Evolutionary conservation across 768 basidiomycete genomes (phyloP).

Genomic region (Tricholoma saponaceum): DNA sequence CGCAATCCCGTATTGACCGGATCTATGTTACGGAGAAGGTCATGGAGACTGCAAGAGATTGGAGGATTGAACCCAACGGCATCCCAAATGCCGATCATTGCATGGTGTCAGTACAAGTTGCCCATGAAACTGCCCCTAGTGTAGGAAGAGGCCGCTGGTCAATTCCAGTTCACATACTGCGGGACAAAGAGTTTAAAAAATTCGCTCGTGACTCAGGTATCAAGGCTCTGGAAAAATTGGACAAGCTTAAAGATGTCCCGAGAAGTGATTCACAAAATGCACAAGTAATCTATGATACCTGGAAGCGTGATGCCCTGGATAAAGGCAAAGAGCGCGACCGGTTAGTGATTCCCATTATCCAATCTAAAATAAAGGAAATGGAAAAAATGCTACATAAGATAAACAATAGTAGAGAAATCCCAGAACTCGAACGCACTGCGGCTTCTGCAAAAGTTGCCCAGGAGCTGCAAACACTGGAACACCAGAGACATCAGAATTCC

Average conservation of each 20-base stretch:
- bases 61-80: conserved; percentile 16
- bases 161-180: background rate
- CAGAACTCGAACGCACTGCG: background rate
- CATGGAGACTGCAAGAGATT: conserved; percentile 13
- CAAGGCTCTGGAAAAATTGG: background rate
- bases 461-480: background rate
- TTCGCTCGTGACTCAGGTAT: background rate
- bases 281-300: background rate
- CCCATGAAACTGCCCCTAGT: conserved; percentile 17
- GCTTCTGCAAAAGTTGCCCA: too few relatives aligned
- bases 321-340: background rate
- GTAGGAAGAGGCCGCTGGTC: conserved; percentile 5
- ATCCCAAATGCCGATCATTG: conserved; percentile 28
- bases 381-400: too few relatives aligned
- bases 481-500: conserved; percentile 2
- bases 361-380: background rate
- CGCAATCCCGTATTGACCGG: conserved; percentile 30
- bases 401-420: conserved; percentile 1
- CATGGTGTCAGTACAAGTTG: conserved; percentile 20
- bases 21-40: conserved; percentile 24
- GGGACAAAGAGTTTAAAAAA: background rate
- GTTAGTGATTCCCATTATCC: background rate
- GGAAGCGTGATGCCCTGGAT: background rate
- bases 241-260: background rate
- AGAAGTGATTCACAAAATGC: background rate